Evolutionary conservation across 2,329 filamentous ascomycete genomes (phyloP).

Genomic region (Fusarium odoratissimum): DNA sequence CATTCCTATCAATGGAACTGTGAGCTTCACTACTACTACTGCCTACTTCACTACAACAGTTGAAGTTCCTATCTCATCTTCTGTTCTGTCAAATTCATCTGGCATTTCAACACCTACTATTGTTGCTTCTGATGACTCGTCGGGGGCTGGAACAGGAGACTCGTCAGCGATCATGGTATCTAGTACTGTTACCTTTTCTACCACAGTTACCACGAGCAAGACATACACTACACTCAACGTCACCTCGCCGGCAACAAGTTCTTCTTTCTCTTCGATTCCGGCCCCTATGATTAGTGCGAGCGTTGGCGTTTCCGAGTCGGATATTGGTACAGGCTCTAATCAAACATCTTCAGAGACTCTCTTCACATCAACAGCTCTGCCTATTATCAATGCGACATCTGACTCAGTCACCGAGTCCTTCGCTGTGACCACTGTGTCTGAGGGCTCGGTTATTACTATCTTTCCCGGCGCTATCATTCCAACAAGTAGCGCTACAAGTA

Average conservation of each 20-base stretch:
- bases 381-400: constrained; percentile 8
- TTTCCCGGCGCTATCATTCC: constrained; percentile 24
- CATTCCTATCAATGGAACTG: neutral
- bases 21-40: constrained; percentile 14
- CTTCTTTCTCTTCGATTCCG: constrained; percentile 1
- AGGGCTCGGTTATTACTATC: constrained; percentile 32
- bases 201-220: neutral
- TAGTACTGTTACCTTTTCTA: neutral
- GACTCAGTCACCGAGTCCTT: neutral
- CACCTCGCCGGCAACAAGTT: neutral
- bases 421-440: constrained; percentile 20
- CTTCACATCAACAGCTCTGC: constrained; percentile 17
- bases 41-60: constrained; percentile 2
- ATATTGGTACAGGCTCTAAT: neutral
- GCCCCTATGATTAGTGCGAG: neutral
- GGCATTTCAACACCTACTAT: neutral
- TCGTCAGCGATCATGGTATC: neutral
- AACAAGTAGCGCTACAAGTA: constrained; percentile 7
- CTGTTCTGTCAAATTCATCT: neutral
- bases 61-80: neutral
- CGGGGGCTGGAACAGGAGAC: neutral
- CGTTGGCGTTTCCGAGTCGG: neutral
- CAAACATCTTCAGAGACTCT: neutral
- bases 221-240: neutral
- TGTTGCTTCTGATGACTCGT: neutral